Evolutionary conservation across 1,284 basidiomycete species (phyloP).

Genomic region (Cutaneotrichosporon dermatis): DNA sequence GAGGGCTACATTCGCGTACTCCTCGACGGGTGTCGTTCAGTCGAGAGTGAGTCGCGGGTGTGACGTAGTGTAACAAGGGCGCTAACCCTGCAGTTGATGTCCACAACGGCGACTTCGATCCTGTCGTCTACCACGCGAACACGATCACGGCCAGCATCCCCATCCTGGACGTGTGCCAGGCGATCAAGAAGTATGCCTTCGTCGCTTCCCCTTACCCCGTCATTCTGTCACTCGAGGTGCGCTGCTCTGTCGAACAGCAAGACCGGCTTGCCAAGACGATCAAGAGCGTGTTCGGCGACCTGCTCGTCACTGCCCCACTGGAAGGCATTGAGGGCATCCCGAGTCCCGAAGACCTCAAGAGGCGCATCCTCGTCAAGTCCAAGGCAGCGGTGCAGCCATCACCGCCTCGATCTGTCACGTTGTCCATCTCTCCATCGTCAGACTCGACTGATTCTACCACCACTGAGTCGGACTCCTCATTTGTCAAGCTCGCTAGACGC

Average conservation of each 20-base stretch:
- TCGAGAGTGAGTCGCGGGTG: constrained; percentile 64
- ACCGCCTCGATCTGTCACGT: not conserved
- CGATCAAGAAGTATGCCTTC: constrained; percentile 90
- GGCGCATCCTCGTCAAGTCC: constrained; percentile 80
- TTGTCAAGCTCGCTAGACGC: constrained; percentile 32
- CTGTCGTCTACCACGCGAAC: constrained; percentile 83
- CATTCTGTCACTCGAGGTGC: constrained; percentile 91
- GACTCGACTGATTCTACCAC: constrained; percentile 26
- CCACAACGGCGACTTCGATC: constrained; percentile 80
- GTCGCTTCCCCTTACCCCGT: constrained; percentile 88
- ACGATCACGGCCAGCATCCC: constrained; percentile 86
- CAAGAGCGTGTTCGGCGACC: constrained; percentile 69
- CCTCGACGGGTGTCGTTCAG: constrained; percentile 82
- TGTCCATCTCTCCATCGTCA: constrained; percentile 4
- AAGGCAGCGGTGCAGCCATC: constrained; percentile 7
- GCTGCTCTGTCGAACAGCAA: constrained; percentile 79
- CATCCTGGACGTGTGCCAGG: constrained; percentile 75
- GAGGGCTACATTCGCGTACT: constrained; percentile 95
- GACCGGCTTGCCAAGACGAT: constrained; percentile 75
- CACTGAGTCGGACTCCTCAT: constrained; percentile 43
- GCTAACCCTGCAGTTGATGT: constrained; percentile 67
- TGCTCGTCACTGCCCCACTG: constrained; percentile 62
- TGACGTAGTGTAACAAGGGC: constrained; percentile 14
- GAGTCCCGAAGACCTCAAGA: constrained; percentile 79
- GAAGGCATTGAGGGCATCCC: constrained; percentile 57